A percentile compares a stretch with the other conserved stretches of the same genome.
These are phyloP conservation scores for Curvularia sp. DNA, from an alignment of 2,329 filamentous ascomycete genomes.

Conservation along the genomic window DNA sequence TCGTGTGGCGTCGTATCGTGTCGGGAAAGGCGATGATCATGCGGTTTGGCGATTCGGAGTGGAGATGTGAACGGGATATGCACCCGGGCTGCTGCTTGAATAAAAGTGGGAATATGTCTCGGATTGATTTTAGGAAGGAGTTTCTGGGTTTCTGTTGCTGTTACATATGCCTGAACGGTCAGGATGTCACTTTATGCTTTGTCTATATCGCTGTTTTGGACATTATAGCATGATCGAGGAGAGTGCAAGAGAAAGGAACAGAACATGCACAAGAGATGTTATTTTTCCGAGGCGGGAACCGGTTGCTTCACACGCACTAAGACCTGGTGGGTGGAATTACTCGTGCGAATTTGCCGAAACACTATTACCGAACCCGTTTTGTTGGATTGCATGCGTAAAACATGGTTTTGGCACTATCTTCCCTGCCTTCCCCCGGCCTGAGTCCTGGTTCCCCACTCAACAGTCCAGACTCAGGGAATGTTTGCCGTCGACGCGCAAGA, in stretches of 20 bases:
- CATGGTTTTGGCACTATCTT: slow-evolving; percentile 15
- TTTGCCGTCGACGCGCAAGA: slow-evolving; percentile 26
- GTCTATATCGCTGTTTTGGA: background rate
- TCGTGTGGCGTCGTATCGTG: no score
- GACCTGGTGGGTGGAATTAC: background rate
- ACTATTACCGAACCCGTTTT: background rate
- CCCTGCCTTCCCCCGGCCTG: slow-evolving; percentile 27
- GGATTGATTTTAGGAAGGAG: background rate
- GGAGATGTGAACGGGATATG: background rate
- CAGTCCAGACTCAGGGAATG: slow-evolving; percentile 18
- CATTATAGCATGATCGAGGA: background rate
- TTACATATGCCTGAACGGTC: background rate
- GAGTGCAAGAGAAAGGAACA: background rate
- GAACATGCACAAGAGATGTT: background rate
- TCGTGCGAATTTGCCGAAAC: background rate
- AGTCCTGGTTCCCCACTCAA: slow-evolving; percentile 23
- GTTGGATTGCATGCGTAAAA: background rate
- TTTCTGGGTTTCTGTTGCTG: background rate
- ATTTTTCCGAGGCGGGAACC: background rate
- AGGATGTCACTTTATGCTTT: background rate
- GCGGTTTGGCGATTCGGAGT: background rate
- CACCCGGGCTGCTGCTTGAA: background rate
- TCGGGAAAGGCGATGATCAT: background rate
- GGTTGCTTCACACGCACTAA: background rate
- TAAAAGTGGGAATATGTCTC: background rate